These are phyloP conservation scores for Mycena haematopus DNA, from an alignment of 768 basidiomycete genomes.

Conservation along the genomic window DNA sequence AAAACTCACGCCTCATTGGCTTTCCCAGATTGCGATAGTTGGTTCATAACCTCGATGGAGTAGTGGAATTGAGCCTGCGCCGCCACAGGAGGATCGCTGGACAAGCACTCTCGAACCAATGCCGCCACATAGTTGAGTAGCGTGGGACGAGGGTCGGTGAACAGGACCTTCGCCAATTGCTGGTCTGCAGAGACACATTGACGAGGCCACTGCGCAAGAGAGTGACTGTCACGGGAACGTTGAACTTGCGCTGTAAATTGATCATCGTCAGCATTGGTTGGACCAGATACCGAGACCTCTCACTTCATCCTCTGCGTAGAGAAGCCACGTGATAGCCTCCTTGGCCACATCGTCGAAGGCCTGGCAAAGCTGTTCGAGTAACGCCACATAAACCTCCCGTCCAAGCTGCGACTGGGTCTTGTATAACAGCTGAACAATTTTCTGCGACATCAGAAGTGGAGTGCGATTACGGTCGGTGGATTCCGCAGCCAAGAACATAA, in stretches of 20 bases:
- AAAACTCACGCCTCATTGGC: conserved; percentile 82
- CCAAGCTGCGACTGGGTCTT: conserved; percentile 87
- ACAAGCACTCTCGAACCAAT: conserved; percentile 85
- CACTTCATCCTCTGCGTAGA: conserved; percentile 97
- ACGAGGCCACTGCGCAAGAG: conserved; percentile 86
- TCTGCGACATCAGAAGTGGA: conserved; percentile 92
- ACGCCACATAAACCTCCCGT: conserved; percentile 89
- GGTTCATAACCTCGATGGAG: conserved; percentile 81
- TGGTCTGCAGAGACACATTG: conserved; percentile 81
- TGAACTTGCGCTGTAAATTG: conserved; percentile 83
- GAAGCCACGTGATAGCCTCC: conserved; percentile 95
- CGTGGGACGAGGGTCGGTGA: conserved; percentile 76
- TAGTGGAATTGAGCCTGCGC: conserved; percentile 80
- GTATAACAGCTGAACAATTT: conserved; percentile 94
- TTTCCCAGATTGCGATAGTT: conserved; percentile 75
- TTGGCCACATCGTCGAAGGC: conserved; percentile 92
- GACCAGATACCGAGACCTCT: conserved; percentile 32
- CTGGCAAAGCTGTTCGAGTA: conserved; percentile 89
- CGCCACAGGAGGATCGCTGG: conserved; percentile 80
- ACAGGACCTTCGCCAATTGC: conserved; percentile 86
- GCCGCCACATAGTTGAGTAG: conserved; percentile 83
- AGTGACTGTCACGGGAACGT: conserved; percentile 91
- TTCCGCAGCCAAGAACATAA: conserved; percentile 81
- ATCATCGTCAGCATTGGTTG: conserved; percentile 17
- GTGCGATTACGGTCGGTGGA: conserved; percentile 84